Evolutionary conservation across 495 filamentous ascomycete genomes (phyloP), one percentile per base, ranked within the genome.

Genomic region (Melanomma pulvis-pyrius): DNA sequence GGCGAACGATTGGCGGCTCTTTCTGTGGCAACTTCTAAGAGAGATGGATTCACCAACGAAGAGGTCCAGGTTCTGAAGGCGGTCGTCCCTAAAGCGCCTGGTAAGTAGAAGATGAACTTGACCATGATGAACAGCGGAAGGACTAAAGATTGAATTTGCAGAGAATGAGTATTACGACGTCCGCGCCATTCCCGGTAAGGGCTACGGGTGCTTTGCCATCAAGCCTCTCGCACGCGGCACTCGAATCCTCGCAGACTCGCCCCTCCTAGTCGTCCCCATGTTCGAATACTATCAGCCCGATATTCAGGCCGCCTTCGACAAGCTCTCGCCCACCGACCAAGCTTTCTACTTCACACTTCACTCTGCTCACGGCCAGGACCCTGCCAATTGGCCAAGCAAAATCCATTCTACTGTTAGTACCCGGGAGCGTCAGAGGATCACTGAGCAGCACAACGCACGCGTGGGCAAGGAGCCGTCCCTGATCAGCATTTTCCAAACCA

Each of bases 161-260:
- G 46, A 30, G 3, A 47, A 56, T 15, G 61, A 13, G 4, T 34
- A 2, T 5, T 63, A 69, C 26, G 66, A 69, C 15, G 39, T 69
- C 34, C 66, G 66, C 2, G 32, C 26, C 1, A 53, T 55, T 17
- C 44, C 59, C 0, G 59, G 46, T 36, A 76, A 75, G 57, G 78
- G 78, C 39, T 71, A 73, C 48, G 78, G 78, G 22, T 63, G 75
- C 22, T 76, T 78, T 54, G 74, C 78, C 1, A 55, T 65, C 13
- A 50, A 44, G 1, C 26, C 29, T 46, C 72, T 79, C 62, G 48
- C 63, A 24, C 62, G 52, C 19, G 77, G 76, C 34, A 79, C 79
- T 0, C 84, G 85, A 15, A 82, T 87, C 39, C 77, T 92, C 4
- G 85, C 87, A 57, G 87, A 94, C 61, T 83, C 87, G 0, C 84